These are phyloP conservation scores for Lachancea quebecensis DNA, from an alignment of 805 yeast genomes.

Conservation along the genomic window DNA sequence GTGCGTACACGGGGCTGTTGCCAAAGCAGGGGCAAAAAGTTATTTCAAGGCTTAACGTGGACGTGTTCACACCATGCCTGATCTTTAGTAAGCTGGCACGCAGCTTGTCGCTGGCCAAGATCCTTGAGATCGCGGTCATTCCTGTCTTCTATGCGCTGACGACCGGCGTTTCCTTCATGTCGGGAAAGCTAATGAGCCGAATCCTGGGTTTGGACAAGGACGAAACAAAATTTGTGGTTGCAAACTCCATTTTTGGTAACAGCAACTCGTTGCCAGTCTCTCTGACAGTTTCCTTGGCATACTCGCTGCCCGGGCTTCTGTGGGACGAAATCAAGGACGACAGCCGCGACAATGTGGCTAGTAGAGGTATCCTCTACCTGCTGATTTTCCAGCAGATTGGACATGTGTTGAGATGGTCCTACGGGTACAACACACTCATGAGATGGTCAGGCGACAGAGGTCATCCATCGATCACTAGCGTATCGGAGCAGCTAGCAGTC, in stretches of 20 bases:
- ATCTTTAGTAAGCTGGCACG: conserved; percentile 76
- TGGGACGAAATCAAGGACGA: conserved; percentile 72
- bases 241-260: conserved; percentile 96
- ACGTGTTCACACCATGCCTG: conserved; percentile 90
- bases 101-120: conserved; percentile 62
- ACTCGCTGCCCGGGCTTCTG: conserved; percentile 64
- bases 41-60: conserved; percentile 74
- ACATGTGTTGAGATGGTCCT: conserved; percentile 76
- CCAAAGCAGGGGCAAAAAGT: conserved; percentile 69
- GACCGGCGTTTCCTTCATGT: conserved; percentile 64
- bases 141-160: conserved; percentile 79
- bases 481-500: conserved; percentile 4
- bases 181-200: conserved; percentile 51
- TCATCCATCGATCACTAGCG: conserved; percentile 1
- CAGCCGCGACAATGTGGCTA: conserved; percentile 60
- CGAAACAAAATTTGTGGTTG: conserved; percentile 87
- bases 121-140: conserved; percentile 73
- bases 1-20: conserved; percentile 67
- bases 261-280: conserved; percentile 94
- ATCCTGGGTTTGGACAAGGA: conserved; percentile 55
- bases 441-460: conserved; percentile 36
- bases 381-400: conserved; percentile 78
- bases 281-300: conserved; percentile 69
- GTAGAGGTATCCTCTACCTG: conserved; percentile 68
- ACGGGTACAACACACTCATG: conserved; percentile 73